These are phyloP conservation scores for Singerocomus inundabilis DNA, from an alignment of 1,284 basidiomycete genomes.

Conservation along the genomic window DNA sequence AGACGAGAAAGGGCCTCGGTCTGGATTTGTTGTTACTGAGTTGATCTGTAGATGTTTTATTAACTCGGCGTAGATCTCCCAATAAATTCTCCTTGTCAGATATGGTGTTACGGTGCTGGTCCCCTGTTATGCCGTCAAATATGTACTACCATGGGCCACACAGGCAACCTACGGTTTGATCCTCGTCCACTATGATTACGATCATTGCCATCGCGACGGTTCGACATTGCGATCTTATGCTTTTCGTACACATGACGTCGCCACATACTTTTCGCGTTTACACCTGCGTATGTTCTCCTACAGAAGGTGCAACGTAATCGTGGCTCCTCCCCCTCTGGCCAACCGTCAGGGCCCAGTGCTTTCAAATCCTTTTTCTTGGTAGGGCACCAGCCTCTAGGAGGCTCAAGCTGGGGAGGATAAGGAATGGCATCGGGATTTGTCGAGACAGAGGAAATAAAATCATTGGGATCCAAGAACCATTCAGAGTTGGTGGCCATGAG, in stretches of 20 bases:
- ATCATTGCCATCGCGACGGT: constrained; percentile 66
- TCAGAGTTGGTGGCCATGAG: constrained; percentile 67
- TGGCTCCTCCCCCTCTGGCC: constrained; percentile 75
- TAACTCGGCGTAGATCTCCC: constrained; percentile 30
- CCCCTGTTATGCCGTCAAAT: constrained; percentile 31
- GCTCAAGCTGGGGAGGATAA: constrained; percentile 72
- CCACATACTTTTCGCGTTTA: constrained; percentile 88
- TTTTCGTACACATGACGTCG: constrained; percentile 81
- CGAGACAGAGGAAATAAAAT: constrained; percentile 55
- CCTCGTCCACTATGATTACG: constrained; percentile 53
- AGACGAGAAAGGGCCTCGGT: constrained; percentile 22
- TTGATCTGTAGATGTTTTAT: constrained; percentile 23
- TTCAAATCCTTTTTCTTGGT: constrained; percentile 72
- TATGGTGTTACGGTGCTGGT: constrained; percentile 27
- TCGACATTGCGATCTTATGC: constrained; percentile 83
- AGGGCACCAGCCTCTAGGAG: constrained; percentile 78
- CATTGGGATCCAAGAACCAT: constrained; percentile 70
- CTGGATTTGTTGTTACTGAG: constrained; percentile 19
- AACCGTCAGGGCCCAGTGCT: constrained; percentile 58
- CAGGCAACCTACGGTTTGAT: constrained; percentile 54
- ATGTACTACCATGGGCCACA: background rate
- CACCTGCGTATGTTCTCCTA: constrained; percentile 72
- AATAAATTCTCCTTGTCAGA: constrained; percentile 37
- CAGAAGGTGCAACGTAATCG: constrained; percentile 78
- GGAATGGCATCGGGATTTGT: constrained; percentile 50